These are phyloP conservation scores for Astrephomene gubernaculifera DNA, from an alignment of 139 green algal species.

Conservation along the genomic window DNA sequence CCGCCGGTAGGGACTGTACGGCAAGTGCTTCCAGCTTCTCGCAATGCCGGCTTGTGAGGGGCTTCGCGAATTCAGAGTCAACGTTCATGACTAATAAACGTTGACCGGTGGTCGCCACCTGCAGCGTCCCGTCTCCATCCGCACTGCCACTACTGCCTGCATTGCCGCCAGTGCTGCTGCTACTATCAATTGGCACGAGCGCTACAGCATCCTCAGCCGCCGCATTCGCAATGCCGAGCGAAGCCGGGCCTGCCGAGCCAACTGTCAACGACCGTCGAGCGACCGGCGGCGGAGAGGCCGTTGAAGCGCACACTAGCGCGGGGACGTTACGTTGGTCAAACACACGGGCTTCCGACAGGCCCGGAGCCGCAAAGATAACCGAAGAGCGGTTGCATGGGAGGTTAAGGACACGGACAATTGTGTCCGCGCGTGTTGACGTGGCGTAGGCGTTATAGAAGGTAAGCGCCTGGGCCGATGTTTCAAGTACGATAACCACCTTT, in stretches of 20 bases:
- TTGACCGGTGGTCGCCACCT: too few relatives aligned
- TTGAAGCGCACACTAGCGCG: not conserved
- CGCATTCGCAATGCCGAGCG: too few relatives aligned
- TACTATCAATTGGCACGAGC: too few relatives aligned
- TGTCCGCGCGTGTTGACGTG: constrained; percentile 24
- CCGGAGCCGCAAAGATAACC: constrained; percentile 35
- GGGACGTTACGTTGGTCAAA: constrained; percentile 46
- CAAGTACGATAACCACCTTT: constrained; percentile 36
- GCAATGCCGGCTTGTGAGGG: not conserved
- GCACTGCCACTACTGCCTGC: too few relatives aligned
- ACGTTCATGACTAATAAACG: constrained; percentile 27
- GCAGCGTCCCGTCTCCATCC: too few relatives aligned
- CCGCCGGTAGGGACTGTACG: not conserved
- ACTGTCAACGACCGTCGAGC: too few relatives aligned
- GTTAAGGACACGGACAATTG: constrained; percentile 15
- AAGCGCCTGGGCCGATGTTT: not conserved
- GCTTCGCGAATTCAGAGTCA: not conserved
- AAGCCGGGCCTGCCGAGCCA: too few relatives aligned
- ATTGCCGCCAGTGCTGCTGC: too few relatives aligned
- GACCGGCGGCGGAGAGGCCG: not conserved
- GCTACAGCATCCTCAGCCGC: too few relatives aligned
- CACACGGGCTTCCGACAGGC: constrained; percentile 24
- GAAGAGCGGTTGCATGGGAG: constrained; percentile 36
- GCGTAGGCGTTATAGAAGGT: constrained; percentile 40
- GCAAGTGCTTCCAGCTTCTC: constrained; percentile 5